phyloP scores from a whole-genome alignment of 257 asterid genomes.

The Cynanchum wilfordii region DNA sequence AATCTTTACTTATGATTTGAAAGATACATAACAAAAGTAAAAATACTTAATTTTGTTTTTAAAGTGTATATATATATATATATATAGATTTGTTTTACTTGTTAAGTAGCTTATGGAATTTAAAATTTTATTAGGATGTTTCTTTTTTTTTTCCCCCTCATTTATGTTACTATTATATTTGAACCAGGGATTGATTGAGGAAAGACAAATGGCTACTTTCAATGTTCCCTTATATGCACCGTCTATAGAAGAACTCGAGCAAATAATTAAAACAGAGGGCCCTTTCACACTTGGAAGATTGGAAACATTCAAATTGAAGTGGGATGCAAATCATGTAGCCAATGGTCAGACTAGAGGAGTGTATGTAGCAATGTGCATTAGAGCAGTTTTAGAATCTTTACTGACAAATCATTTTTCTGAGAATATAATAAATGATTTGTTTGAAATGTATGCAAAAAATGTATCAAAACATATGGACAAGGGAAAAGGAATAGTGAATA shows the following conservation, averaged over 20 bases:
- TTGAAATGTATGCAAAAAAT: neutral
- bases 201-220: neutral
- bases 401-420: constrained; percentile 10
- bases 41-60: too few species aligned
- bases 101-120: too few species aligned
- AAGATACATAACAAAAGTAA: too few species aligned
- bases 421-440: constrained; percentile 4
- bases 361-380: neutral
- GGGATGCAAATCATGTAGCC: neutral
- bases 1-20: too few species aligned
- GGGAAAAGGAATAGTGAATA: neutral
- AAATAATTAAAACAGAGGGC: neutral
- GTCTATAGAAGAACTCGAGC: constrained; percentile 5
- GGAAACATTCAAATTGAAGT: neutral
- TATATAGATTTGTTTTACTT: too few species aligned
- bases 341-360: neutral
- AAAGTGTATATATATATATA: too few species aligned
- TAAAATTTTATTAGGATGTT: too few species aligned
- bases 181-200: constrained; percentile 11
- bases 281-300: neutral
- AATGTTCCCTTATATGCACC: constrained; percentile 16
- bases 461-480: neutral
- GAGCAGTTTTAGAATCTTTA: constrained; percentile 10
- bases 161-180: neutral
- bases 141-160: too few species aligned